phyloP scores from a whole-genome alignment of 768 basidiomycete genomes.

The Terana coerulea region DNA sequence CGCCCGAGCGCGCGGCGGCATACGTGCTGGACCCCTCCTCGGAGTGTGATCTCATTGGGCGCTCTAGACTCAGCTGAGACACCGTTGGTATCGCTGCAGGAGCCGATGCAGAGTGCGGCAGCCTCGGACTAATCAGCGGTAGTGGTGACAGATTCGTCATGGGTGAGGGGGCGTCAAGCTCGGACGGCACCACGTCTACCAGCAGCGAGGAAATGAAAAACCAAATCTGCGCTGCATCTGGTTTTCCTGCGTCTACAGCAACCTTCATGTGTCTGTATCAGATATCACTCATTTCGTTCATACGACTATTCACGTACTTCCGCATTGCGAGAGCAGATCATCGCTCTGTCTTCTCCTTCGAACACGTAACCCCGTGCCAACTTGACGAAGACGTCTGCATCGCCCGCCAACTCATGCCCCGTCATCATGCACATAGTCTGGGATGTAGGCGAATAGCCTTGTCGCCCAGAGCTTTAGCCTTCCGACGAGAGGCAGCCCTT shows the following conservation, averaged over 20 bases:
- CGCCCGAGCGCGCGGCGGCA: neutral
- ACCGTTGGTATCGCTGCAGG: constrained; percentile 36
- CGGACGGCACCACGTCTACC: constrained; percentile 42
- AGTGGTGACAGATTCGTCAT: constrained; percentile 22
- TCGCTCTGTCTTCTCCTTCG: constrained; percentile 40
- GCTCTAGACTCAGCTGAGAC: constrained; percentile 9
- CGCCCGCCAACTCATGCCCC: constrained; percentile 32
- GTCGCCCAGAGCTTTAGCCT: constrained; percentile 61
- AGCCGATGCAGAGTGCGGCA: constrained; percentile 38
- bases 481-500: constrained; percentile 20
- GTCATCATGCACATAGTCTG: constrained; percentile 59
- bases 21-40: neutral
- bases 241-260: constrained; percentile 56
- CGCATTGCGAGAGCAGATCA: constrained; percentile 59
- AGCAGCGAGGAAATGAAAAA: constrained; percentile 56
- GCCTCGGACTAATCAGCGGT: constrained; percentile 17
- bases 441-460: constrained; percentile 41
- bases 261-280: constrained; percentile 17
- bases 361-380: constrained; percentile 66
- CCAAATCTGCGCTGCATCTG: constrained; percentile 64
- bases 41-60: constrained; percentile 8
- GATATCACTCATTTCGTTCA: neutral
- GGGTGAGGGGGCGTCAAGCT: constrained; percentile 22
- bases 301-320: constrained; percentile 35
- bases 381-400: constrained; percentile 46